These are phyloP conservation scores for Kingdonia uniflora DNA, from an alignment of 164 flowering plant species.

Conservation along the genomic window DNA sequence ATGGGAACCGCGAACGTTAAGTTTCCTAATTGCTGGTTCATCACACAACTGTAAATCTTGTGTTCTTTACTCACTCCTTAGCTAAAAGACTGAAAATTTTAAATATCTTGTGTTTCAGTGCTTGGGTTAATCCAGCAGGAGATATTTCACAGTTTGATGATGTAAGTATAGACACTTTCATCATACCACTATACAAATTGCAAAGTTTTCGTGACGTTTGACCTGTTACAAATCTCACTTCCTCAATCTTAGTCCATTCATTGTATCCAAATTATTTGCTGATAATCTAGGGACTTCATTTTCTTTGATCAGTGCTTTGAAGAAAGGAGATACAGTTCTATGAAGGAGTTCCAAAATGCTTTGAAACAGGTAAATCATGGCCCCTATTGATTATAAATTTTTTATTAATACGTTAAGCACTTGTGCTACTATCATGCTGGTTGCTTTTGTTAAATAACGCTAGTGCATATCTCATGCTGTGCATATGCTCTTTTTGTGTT, in stretches of 20 bases:
- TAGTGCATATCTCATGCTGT: no score
- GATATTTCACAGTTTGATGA: conserved; percentile 26
- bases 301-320: conserved; percentile 20
- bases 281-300: not conserved
- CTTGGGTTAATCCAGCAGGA: conserved; percentile 25
- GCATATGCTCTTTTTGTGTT: no score
- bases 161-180: conserved; percentile 14
- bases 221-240: not conserved
- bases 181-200: no score
- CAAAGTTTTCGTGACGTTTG: not conserved
- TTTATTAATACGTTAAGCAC: no score
- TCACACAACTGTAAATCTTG: no score
- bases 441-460: no score
- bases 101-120: conserved; percentile 18
- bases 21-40: not conserved
- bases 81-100: conserved; percentile 7
- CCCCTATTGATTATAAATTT: no score
- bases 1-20: conserved; percentile 18
- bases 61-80: not conserved
- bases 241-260: not conserved
- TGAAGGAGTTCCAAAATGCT: conserved; percentile 28
- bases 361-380: conserved; percentile 18
- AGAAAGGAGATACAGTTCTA: conserved; percentile 22
- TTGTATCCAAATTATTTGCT: conserved; percentile 1
- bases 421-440: no score